Conservation (phyloP, 345 rosid species). For the Ceriops tagal region DNA sequence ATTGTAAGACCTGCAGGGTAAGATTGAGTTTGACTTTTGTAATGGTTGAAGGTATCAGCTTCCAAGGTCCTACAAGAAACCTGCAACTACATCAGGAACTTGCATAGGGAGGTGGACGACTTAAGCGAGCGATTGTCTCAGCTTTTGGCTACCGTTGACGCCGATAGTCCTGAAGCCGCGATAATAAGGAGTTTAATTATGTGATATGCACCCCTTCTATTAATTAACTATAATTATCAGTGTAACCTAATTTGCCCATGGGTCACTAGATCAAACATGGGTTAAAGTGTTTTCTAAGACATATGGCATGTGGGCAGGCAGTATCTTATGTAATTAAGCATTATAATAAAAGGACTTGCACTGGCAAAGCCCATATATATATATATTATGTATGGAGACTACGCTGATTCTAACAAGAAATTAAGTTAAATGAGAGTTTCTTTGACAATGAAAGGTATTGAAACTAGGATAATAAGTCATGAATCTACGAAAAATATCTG, state of each 20-base stretch:
- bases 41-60: slow-evolving; percentile 59
- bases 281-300: slow-evolving; percentile 6
- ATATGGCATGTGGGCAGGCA: slow-evolving; percentile 20
- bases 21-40: slow-evolving; percentile 6
- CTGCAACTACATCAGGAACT: slow-evolving; percentile 81
- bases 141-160: slow-evolving; percentile 74
- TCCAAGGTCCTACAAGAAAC: slow-evolving; percentile 93
- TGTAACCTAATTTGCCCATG: neutral
- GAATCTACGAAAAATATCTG: slow-evolving; percentile 1
- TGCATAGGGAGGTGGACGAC: slow-evolving; percentile 86
- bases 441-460: slow-evolving; percentile 2
- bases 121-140: slow-evolving; percentile 85
- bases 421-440: neutral
- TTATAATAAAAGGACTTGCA: slow-evolving; percentile 40
- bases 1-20: neutral
- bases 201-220: slow-evolving; percentile 22
- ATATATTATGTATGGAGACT: slow-evolving; percentile 7
- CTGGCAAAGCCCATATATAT: slow-evolving; percentile 28
- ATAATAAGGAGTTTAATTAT: slow-evolving; percentile 87
- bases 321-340: slow-evolving; percentile 17
- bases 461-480: neutral
- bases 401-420: neutral
- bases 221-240: neutral
- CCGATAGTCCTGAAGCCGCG: slow-evolving; percentile 85
- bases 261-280: slow-evolving; percentile 35